Percentiles rank a stretch among this genome's conserved stretches.
Conservation (phyloP, 768 basidiomycete species). For the Dioszegia aurantiaca region DNA sequence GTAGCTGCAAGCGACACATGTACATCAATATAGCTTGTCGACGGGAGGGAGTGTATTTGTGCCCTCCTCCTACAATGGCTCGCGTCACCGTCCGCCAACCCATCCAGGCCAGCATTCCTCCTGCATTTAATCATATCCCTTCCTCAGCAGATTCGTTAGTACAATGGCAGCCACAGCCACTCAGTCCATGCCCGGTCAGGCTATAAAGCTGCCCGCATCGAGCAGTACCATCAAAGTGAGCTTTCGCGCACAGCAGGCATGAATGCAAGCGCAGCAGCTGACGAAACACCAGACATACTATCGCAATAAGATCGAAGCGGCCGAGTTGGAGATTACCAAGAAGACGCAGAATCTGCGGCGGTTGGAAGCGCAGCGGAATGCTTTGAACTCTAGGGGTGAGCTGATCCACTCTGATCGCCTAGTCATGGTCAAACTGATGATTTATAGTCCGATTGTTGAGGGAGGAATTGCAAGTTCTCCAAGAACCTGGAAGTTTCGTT, state of each 20-base stretch:
- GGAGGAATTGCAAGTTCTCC: slow-evolving; percentile 87
- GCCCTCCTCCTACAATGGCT: slow-evolving; percentile 4
- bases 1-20: too few species aligned
- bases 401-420: too few species aligned
- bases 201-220: slow-evolving; percentile 13
- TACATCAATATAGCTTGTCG: too few species aligned
- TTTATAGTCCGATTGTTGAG: slow-evolving; percentile 74
- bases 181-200: slow-evolving; percentile 6
- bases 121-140: background rate
- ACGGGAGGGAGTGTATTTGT: too few species aligned
- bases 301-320: slow-evolving; percentile 89
- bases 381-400: slow-evolving; percentile 87
- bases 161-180: slow-evolving; percentile 14
- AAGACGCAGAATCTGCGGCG: slow-evolving; percentile 94
- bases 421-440: slow-evolving; percentile 12
- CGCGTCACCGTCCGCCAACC: slow-evolving; percentile 15
- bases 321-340: slow-evolving; percentile 88
- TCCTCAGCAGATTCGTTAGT: background rate
- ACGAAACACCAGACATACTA: slow-evolving; percentile 86
- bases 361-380: slow-evolving; percentile 94
- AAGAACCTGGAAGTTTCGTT: slow-evolving; percentile 95
- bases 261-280: background rate
- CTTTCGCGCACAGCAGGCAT: background rate
- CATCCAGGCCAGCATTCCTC: background rate
- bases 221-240: slow-evolving; percentile 42